A percentile compares a stretch with the other conserved stretches of the same genome.
These are phyloP conservation scores for Glaciozyma antarctica DNA, from an alignment of 768 basidiomycete genomes.

Conservation along the genomic window DNA sequence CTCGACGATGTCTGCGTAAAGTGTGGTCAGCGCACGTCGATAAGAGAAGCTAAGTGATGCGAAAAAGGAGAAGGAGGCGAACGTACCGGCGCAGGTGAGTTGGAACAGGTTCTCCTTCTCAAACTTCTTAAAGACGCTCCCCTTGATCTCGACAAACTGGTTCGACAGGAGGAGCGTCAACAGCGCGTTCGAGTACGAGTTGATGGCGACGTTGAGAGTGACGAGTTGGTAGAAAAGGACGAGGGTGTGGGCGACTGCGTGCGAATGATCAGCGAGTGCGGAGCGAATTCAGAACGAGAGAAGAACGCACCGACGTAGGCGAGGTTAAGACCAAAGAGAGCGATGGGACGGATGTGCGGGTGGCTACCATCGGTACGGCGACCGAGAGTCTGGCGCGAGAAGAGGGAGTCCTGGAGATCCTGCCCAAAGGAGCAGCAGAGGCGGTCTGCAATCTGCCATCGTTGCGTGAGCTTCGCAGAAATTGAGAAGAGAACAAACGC, in stretches of 20 bases:
- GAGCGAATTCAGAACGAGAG: neutral
- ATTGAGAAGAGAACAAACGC: slow-evolving; percentile 35
- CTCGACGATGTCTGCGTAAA: slow-evolving; percentile 76
- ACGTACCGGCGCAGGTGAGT: slow-evolving; percentile 85
- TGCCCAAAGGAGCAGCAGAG: slow-evolving; percentile 94
- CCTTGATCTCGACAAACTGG: slow-evolving; percentile 99
- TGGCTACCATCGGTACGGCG: slow-evolving; percentile 49
- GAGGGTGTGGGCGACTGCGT: slow-evolving; percentile 74
- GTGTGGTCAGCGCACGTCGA: no score
- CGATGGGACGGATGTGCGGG: slow-evolving; percentile 58
- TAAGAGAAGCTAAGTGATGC: neutral
- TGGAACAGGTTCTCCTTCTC: slow-evolving; percentile 98
- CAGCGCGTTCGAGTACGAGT: slow-evolving; percentile 92
- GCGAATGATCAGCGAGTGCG: neutral
- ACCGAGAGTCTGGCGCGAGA: slow-evolving; percentile 80
- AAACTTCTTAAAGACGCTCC: slow-evolving; percentile 98
- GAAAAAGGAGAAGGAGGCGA: neutral
- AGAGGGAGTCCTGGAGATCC: slow-evolving; percentile 90
- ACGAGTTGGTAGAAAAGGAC: slow-evolving; percentile 94
- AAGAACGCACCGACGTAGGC: slow-evolving; percentile 63
- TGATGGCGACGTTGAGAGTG: slow-evolving; percentile 90
- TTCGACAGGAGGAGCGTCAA: slow-evolving; percentile 90
- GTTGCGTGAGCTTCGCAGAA: neutral
- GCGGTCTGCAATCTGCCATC: slow-evolving; percentile 74
- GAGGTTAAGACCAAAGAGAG: slow-evolving; percentile 72